phyloP scores from a whole-genome alignment of 257 asterid species.

The Jaltomata sinuosa region DNA sequence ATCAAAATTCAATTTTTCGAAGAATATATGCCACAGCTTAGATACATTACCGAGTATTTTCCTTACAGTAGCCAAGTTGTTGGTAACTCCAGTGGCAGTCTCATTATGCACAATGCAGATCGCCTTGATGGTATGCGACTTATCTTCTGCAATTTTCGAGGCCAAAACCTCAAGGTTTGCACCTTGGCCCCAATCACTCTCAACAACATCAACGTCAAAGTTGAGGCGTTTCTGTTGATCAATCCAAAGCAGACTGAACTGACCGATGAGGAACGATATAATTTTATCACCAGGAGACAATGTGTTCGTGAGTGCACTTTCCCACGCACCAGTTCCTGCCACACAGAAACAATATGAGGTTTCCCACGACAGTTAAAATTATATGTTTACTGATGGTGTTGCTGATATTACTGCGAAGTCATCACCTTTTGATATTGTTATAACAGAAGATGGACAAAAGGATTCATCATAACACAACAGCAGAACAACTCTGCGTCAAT shows the following conservation, averaged over 20 bases:
- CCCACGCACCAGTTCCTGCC: slow-evolving; percentile 99
- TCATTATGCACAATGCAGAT: slow-evolving; percentile 96
- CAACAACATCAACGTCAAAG: slow-evolving; percentile 88
- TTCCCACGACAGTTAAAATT: neutral
- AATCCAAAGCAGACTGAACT: slow-evolving; percentile 96
- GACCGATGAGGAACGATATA: slow-evolving; percentile 86
- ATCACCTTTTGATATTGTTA: neutral
- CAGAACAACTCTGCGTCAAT: neutral
- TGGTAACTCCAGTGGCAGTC: slow-evolving; percentile 97
- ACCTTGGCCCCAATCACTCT: slow-evolving; percentile 96
- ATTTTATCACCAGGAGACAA: slow-evolving; percentile 87
- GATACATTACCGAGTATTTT: slow-evolving; percentile 65
- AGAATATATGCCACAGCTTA: neutral
- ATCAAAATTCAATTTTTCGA: neutral
- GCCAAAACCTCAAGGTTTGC: slow-evolving; percentile 79
- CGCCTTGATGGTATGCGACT: slow-evolving; percentile 80
- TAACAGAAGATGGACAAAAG: neutral
- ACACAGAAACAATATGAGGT: neutral
- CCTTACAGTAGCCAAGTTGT: slow-evolving; percentile 88
- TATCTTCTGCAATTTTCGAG: slow-evolving; percentile 68
- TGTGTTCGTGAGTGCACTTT: slow-evolving; percentile 97
- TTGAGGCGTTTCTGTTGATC: slow-evolving; percentile 95
- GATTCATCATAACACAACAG: neutral
- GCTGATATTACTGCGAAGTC: neutral
- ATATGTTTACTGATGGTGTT: neutral